These are phyloP conservation scores for Luzula sylvatica DNA, from an alignment of 176 grass and related monocot species.

Conservation along the genomic window DNA sequence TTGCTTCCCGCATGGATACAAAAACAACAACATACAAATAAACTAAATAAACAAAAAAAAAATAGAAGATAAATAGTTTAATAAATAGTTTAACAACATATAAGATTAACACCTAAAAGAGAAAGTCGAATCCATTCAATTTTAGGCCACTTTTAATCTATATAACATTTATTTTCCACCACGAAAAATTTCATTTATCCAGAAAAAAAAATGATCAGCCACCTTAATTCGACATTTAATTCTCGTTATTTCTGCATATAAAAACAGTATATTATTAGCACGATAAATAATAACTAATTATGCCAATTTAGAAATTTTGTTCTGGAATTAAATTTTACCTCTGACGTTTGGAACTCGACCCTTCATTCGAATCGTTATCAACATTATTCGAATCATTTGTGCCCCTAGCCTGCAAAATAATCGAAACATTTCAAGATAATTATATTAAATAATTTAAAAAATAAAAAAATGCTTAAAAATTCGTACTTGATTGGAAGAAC, in stretches of 20 bases:
- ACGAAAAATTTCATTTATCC: conserved; percentile 3
- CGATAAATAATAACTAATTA: conserved; percentile 3
- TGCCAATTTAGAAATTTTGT: neutral
- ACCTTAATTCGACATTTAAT: neutral
- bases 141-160: neutral
- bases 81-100: conserved; percentile 9
- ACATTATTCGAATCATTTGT: conserved; percentile 44
- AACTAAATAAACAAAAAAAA: conserved; percentile 10
- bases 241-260: conserved; percentile 18
- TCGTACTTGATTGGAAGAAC: neutral
- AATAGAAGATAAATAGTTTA: conserved; percentile 13
- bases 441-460: neutral
- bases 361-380: conserved; percentile 46
- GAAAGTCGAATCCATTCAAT: neutral
- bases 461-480: neutral
- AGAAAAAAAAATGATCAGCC: neutral
- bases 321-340: conserved; percentile 31
- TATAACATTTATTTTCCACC: neutral
- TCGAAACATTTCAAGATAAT: neutral
- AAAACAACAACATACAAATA: conserved; percentile 5
- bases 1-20: neutral
- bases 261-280: neutral
- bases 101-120: neutral
- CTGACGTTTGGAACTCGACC: conserved; percentile 69
- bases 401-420: conserved; percentile 31